Percentiles rank a stretch among this genome's conserved stretches.
Evolutionary conservation across 2,329 filamentous ascomycete genomes (phyloP).

Genomic region (Scedosporium aurantiacum): DNA sequence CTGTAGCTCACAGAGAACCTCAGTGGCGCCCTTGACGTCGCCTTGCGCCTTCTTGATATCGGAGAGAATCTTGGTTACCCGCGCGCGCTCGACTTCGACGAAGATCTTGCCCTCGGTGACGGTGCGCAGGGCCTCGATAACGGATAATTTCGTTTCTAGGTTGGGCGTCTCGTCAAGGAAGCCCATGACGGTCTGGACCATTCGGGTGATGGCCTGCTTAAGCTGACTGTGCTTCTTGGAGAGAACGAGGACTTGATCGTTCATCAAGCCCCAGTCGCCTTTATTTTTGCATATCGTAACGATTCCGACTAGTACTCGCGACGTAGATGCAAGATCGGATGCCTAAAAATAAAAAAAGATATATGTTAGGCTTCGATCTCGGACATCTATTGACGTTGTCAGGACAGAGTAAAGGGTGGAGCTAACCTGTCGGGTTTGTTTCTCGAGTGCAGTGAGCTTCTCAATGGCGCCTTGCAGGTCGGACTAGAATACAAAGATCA

Average conservation of each 20-base stretch:
- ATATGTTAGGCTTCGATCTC: conserved; percentile 15
- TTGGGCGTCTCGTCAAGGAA: conserved; percentile 82
- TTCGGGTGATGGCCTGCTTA: conserved; percentile 96
- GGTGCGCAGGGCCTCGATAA: conserved; percentile 90
- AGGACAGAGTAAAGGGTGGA: conserved; percentile 9
- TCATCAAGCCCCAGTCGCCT: conserved; percentile 86
- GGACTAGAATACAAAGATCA: conserved; percentile 30
- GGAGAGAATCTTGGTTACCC: conserved; percentile 87
- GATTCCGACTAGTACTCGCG: conserved; percentile 74
- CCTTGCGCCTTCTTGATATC: conserved; percentile 96
- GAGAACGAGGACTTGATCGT: conserved; percentile 88
- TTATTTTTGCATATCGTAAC: conserved; percentile 90
- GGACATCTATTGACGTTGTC: conserved; percentile 11
- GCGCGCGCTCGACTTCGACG: conserved; percentile 93
- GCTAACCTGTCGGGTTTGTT: conserved; percentile 87
- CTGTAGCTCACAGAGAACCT: conserved; percentile 93
- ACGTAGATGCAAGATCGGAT: conserved; percentile 92
- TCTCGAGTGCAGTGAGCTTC: conserved; percentile 84
- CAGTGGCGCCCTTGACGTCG: conserved; percentile 78
- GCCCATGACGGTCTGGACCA: conserved; percentile 93
- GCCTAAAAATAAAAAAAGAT: conserved; percentile 49
- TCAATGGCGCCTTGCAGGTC: conserved; percentile 84
- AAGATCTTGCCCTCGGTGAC: conserved; percentile 99
- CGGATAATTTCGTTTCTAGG: conserved; percentile 76
- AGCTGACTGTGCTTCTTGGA: conserved; percentile 99